Base-by-base conservation (phyloP, 805 yeast species). In the Kazachstania bromeliacearum region DNA sequence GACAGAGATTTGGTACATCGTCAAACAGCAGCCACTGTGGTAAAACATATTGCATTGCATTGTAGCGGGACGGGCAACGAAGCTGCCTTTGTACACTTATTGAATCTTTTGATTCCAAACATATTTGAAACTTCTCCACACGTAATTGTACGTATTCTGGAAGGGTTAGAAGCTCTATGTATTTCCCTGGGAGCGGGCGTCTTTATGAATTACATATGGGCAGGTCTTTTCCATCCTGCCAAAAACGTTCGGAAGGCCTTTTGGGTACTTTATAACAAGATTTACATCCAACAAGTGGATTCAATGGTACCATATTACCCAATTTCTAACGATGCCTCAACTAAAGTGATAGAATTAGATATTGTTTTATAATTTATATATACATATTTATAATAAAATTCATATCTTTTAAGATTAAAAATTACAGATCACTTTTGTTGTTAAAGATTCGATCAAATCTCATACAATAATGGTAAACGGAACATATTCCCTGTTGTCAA, bases 101-200 rank as follows among this genome's bases (percentile, higher is more conserved):
- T 92, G 51, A 85, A 92, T 53, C 65, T 88, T 34, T 58, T 92
- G 15, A 61, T 87, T 59, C 98, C 99, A 2, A 92, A 92, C 55
- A 66, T 92, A 2, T 87, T 75, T 54, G 99, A 89, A 57, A 83
- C 95, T 0, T 87, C 96, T 0, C 97, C 97, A 0, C 99, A 92
- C 58, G 96, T 88, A 10, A 87, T 88, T 38, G 69, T 66, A 7
- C 73, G 97, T 45, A 77, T 92, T 2, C 44, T 83, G 32, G 96
- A 85, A 37, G 81, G 88, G 36, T 64, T 92, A 19, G 87, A 82
- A 40, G 79, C 84, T 2, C 53, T 85, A 19, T 65, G 89, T 24
- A 63, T 70, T 31, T 79, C 79, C 0, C 55, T 88, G 10, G 99
- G 99, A 0, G 68, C 73, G 4, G 96, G 95, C 0, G 50, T 76